Evolutionary conservation across 2,329 filamentous ascomycete genomes (phyloP).

Genomic region (Sporothrix pallida): DNA sequence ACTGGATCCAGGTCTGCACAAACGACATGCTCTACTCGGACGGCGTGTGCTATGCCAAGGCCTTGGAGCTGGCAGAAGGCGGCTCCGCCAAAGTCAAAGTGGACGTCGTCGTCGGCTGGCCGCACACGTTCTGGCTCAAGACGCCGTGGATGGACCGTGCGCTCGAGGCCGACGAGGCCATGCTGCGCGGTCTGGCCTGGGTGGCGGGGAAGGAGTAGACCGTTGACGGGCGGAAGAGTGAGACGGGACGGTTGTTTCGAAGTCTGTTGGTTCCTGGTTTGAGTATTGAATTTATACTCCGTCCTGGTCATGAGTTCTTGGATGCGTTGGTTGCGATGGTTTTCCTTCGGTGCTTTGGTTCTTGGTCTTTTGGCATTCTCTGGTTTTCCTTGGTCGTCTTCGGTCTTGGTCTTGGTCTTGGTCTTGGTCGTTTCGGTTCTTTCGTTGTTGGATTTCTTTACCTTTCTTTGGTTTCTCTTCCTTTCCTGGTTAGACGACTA

Average conservation of each 20-base stretch:
- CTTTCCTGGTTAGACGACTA: background rate
- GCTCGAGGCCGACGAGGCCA: conserved; percentile 50
- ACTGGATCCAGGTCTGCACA: conserved; percentile 57
- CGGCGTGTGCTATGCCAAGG: conserved; percentile 56
- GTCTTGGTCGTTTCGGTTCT: conserved; percentile 17
- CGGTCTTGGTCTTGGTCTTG: background rate
- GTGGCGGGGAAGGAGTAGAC: conserved; percentile 39
- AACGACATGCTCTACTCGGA: conserved; percentile 60
- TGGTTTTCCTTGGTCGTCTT: background rate
- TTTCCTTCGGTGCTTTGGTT: background rate
- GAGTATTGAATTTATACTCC: background rate
- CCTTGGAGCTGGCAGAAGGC: conserved; percentile 44
- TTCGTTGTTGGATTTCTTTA: background rate
- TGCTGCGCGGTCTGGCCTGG: conserved; percentile 52
- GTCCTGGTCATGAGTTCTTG: background rate
- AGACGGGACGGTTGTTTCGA: background rate
- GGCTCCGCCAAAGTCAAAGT: conserved; percentile 49
- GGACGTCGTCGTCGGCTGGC: conserved; percentile 54
- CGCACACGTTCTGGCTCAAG: conserved; percentile 61
- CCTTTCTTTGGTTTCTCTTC: background rate
- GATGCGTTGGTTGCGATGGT: background rate
- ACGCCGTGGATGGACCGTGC: conserved; percentile 51
- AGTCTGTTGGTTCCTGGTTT: background rate
- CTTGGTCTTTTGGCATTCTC: background rate
- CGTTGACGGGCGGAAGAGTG: background rate